Conservation (phyloP, 768 basidiomycete species). For the Tephrocybe rancida region DNA sequence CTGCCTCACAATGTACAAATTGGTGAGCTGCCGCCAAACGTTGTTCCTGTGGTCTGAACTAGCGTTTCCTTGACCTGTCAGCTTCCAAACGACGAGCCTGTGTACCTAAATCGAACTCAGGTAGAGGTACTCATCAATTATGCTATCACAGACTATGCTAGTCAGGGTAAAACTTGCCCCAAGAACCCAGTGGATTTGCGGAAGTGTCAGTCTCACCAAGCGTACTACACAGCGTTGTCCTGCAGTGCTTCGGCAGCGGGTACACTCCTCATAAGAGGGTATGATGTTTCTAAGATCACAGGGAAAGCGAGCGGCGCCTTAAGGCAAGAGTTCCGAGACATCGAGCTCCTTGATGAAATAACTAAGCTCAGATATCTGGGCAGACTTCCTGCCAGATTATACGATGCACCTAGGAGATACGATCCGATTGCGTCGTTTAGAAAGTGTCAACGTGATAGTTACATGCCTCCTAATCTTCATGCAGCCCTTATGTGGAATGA, state of each 20-base stretch:
- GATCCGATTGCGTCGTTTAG: slow-evolving; percentile 22
- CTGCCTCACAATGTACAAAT: background rate
- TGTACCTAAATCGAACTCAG: background rate
- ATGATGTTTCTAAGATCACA: slow-evolving; percentile 24
- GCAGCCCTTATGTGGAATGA: slow-evolving; percentile 19
- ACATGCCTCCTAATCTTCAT: slow-evolving; percentile 20
- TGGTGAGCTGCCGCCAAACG: slow-evolving; percentile 8
- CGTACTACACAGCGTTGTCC: slow-evolving; percentile 33
- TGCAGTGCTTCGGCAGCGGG: slow-evolving; percentile 26
- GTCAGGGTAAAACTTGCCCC: slow-evolving; percentile 27
- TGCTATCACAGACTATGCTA: slow-evolving; percentile 28
- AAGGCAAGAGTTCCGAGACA: slow-evolving; percentile 34
- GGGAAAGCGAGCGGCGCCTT: slow-evolving; percentile 26
- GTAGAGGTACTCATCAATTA: background rate
- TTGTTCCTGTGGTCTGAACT: slow-evolving; percentile 1
- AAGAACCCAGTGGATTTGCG: slow-evolving; percentile 19
- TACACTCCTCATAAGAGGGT: slow-evolving; percentile 30
- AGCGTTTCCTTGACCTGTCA: background rate
- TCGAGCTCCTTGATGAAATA: slow-evolving; percentile 37
- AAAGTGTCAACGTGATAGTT: slow-evolving; percentile 19
- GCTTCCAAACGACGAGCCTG: background rate
- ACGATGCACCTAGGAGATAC: slow-evolving; percentile 19
- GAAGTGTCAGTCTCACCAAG: slow-evolving; percentile 19
- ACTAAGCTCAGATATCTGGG: slow-evolving; percentile 23
- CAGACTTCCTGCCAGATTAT: slow-evolving; percentile 15